Percentiles rank a stretch among this genome's conserved stretches.
phyloP scores from a whole-genome alignment of 495 filamentous ascomycete species.

The Lasiosphaeria hispida region DNA sequence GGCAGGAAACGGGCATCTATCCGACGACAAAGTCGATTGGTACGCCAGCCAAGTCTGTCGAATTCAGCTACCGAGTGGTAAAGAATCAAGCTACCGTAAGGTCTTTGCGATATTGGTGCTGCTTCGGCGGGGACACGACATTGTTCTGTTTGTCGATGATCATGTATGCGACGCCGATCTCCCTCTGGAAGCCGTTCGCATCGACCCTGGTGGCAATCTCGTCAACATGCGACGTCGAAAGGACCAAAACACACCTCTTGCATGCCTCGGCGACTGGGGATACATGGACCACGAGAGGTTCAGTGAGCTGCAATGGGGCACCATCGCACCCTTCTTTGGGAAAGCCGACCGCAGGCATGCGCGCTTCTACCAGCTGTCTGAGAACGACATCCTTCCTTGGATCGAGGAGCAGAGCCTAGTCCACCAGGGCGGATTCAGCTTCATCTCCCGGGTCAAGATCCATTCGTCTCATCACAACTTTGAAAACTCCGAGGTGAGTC shows the following conservation, averaged over 20 bases:
- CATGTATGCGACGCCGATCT: slow-evolving; percentile 8
- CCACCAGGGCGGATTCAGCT: slow-evolving; percentile 8
- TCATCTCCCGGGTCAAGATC: slow-evolving; percentile 8
- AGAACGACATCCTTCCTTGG: slow-evolving; percentile 16
- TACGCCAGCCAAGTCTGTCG: slow-evolving; percentile 1
- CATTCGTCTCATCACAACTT: slow-evolving; percentile 12
- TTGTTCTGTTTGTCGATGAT: slow-evolving; percentile 3
- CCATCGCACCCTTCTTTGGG: slow-evolving; percentile 10
- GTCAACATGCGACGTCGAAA: background rate
- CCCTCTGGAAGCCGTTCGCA: slow-evolving; percentile 2
- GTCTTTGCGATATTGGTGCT: slow-evolving; percentile 12
- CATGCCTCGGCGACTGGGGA: slow-evolving; percentile 2
- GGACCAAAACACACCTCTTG: background rate
- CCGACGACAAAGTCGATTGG: background rate
- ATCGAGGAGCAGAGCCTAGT: background rate
- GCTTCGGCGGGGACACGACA: background rate
- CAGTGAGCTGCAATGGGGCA: slow-evolving; percentile 4
- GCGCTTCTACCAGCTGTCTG: slow-evolving; percentile 5
- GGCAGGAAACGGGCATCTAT: background rate
- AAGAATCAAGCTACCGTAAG: background rate
- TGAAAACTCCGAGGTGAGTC: background rate
- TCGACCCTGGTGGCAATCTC: background rate
- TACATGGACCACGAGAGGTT: slow-evolving; percentile 6
- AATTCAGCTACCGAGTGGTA: background rate
- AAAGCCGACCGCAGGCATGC: background rate